Base-by-base conservation (phyloP, 495 filamentous ascomycete species). In the Aspergillus asperescens region DNA sequence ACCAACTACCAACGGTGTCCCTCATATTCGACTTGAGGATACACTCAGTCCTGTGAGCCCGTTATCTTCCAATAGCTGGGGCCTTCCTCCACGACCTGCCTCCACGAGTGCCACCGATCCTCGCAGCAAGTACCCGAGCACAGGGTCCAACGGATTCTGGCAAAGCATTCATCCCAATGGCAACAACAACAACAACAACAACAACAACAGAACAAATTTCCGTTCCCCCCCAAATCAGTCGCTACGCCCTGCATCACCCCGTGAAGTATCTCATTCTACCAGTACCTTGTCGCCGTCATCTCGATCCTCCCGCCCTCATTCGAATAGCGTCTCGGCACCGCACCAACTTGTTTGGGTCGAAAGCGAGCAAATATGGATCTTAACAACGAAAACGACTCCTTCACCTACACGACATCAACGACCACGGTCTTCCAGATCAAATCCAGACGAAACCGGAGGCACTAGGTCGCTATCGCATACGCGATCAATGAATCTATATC, bases 261-360 rank as follows among this genome's bases (percentile, higher is more conserved):
- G 19, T 6, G 18, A 7, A 7, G 5, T 20, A 12, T 41, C 39
- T n/a, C 39, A 13, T 12, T 23, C 20, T 15, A 41, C 37, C 24
- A 20, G 0, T 27, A 34, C 29, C 45, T 32, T 37, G 9, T 5
- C 35, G 13, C 24, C 19, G 7, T 9, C 43, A 43, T 16, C 45
- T 5, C 42, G 42, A 31, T 18, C 25, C 16, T 15, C 42, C 12
- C 42, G 42, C 7, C 25, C 34, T 18, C 42, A 50, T 34, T 42
- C 41, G 7, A 48, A 38, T 19, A 50, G 44, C 12, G 24, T 37
- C 15, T 47, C 53, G 16, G 40, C 50, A 9, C 29, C 49, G 5
- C 50, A 58, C 3, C 57, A 56, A 4, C 57, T 63, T 16, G 48
- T 63, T 25, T 63, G 61, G 61, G 44, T 60, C 5, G 61, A 63